Conservation (phyloP, 1,139 yeast species). For the Suhomyces bokatorum region DNA sequence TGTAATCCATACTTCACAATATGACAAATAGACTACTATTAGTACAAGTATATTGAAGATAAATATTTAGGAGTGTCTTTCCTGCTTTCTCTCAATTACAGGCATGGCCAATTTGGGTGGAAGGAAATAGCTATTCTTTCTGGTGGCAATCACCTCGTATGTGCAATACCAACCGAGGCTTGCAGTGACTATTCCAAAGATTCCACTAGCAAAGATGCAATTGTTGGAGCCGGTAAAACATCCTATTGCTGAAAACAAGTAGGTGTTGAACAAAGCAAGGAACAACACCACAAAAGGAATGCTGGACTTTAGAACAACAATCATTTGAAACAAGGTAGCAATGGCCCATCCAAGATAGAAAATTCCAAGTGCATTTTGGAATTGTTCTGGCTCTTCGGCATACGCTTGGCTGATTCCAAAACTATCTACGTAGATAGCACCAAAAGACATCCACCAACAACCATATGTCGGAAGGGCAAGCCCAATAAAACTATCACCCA, state of each 20-base stretch:
- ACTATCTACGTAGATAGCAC: slow-evolving; percentile 29
- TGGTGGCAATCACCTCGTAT: neutral
- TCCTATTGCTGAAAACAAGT: neutral
- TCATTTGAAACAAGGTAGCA: slow-evolving; percentile 40
- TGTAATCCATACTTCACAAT: no score
- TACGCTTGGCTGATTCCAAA: slow-evolving; percentile 35
- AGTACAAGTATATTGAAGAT: no score
- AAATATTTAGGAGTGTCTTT: no score
- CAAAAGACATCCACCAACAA: slow-evolving; percentile 40
- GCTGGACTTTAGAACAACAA: slow-evolving; percentile 46
- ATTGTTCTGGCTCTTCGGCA: slow-evolving; percentile 26
- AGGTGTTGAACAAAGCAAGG: neutral
- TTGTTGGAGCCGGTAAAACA: neutral
- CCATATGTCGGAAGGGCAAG: slow-evolving; percentile 39
- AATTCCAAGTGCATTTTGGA: slow-evolving; percentile 42
- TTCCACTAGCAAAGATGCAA: neutral
- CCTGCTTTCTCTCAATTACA: neutral
- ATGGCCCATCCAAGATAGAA: slow-evolving; percentile 47
- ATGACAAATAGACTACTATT: no score
- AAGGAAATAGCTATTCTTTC: no score
- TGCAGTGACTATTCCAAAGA: neutral
- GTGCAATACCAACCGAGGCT: neutral
- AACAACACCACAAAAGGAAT: slow-evolving; percentile 36
- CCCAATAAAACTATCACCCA: slow-evolving; percentile 38
- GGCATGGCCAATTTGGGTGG: neutral